A percentile compares a stretch with the other conserved stretches of the same genome.
Evolutionary conservation across 306 rosid genomes (phyloP).

Genomic region (Comarum palustre): DNA sequence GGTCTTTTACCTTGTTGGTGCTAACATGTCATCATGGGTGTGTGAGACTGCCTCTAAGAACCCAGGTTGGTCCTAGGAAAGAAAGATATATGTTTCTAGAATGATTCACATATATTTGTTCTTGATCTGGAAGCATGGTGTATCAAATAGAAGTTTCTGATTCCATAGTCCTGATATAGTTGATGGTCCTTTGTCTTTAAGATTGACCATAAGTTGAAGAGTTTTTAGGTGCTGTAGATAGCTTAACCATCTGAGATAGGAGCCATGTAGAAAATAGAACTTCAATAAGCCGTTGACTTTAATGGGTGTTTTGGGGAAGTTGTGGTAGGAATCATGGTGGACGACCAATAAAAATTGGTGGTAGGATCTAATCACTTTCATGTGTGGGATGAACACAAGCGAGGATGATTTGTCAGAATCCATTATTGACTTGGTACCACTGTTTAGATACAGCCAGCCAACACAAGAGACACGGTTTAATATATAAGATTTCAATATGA

Average conservation of each 20-base stretch:
- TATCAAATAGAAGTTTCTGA: background rate
- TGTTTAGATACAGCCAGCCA: background rate
- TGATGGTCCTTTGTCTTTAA: background rate
- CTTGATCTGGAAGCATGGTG: background rate
- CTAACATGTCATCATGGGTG: background rate
- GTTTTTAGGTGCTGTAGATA: background rate
- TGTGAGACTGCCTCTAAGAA: background rate
- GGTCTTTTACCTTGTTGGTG: background rate
- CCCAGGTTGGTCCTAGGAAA: background rate
- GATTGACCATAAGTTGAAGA: background rate
- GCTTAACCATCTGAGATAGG: background rate
- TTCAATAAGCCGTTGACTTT: background rate
- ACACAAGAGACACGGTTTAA: background rate
- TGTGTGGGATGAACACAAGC: background rate
- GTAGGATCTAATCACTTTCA: background rate
- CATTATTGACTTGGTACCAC: conserved; percentile 11
- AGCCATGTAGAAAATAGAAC: background rate
- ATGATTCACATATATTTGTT: background rate
- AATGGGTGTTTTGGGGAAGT: background rate
- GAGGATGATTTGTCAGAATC: conserved; percentile 1
- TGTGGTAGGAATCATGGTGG: background rate
- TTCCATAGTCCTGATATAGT: background rate
- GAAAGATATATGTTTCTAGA: background rate
- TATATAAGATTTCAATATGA: background rate
- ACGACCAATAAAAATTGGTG: background rate